Percentiles rank a stretch among this genome's conserved stretches.
phyloP scores from a whole-genome alignment of 2,329 filamentous ascomycete species.

The Fusarium kyushuense region DNA sequence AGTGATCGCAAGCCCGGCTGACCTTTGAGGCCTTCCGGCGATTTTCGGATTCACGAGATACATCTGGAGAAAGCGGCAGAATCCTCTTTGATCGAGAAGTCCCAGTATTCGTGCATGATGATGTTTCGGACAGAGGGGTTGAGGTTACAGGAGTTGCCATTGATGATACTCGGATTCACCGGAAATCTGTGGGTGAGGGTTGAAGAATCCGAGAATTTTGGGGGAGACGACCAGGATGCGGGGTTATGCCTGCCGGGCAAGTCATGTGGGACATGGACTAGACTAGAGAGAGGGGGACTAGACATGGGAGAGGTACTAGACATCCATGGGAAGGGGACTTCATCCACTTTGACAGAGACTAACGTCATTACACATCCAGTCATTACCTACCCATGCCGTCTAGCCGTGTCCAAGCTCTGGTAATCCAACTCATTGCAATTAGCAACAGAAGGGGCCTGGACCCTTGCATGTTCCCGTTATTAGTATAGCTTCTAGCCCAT shows the following conservation, averaged over 20 bases:
- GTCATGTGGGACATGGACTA: too few species aligned
- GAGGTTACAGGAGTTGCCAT: slow-evolving; percentile 26
- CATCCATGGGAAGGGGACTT: too few species aligned
- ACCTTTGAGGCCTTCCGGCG: slow-evolving; percentile 38
- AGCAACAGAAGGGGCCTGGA: background rate
- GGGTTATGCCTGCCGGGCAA: slow-evolving; percentile 1
- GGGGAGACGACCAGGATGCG: background rate
- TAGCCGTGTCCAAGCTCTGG: background rate
- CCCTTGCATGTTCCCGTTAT: background rate
- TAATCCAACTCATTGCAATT: background rate
- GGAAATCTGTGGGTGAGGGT: slow-evolving; percentile 27
- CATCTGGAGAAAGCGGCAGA: slow-evolving; percentile 23
- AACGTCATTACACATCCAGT: background rate
- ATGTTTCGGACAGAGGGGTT: slow-evolving; percentile 36
- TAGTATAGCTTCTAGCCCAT: background rate
- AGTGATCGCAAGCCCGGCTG: slow-evolving; percentile 55
- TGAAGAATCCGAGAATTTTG: slow-evolving; percentile 8
- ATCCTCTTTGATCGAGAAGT: slow-evolving; percentile 23
- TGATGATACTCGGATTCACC: slow-evolving; percentile 11
- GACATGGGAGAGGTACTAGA: too few species aligned
- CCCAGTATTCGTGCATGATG: slow-evolving; percentile 7
- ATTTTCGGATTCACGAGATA: slow-evolving; percentile 26
- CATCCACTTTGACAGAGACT: background rate
- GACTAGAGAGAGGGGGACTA: too few species aligned
- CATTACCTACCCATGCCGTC: background rate